Conservation (phyloP, 2,329 filamentous ascomycete species). For the Sarocladiaceae sp. region DNA sequence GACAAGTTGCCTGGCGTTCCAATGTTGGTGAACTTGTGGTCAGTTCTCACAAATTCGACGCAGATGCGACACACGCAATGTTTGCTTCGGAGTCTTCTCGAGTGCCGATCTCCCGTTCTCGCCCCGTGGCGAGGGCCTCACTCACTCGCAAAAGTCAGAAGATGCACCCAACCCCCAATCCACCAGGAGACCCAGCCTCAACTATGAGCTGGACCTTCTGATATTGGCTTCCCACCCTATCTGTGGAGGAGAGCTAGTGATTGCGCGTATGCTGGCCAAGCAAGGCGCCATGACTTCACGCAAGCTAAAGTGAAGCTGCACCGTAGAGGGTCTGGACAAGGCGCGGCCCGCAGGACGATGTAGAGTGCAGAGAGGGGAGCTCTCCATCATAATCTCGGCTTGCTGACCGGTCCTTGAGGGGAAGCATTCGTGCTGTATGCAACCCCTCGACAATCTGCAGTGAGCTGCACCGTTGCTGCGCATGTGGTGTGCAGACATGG, state of each 20-base stretch:
- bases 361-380: background rate
- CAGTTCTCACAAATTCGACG: background rate
- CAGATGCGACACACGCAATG: background rate
- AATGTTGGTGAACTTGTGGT: background rate
- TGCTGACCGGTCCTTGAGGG: constrained; percentile 3
- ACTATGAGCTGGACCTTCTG: background rate
- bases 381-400: background rate
- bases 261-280: background rate
- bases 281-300: background rate
- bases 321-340: background rate
- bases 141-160: background rate
- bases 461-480: background rate
- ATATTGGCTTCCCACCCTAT: constrained; percentile 7
- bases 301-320: constrained; percentile 6
- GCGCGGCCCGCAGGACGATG: background rate
- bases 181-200: background rate
- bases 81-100: background rate
- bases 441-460: constrained; percentile 2
- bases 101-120: background rate
- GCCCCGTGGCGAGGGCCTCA: background rate
- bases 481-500: background rate
- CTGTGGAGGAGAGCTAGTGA: background rate
- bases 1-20: background rate
- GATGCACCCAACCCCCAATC: background rate
- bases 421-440: background rate